phyloP scores from a whole-genome alignment of 768 basidiomycete species.

The Xerocomus spinulosus region DNA sequence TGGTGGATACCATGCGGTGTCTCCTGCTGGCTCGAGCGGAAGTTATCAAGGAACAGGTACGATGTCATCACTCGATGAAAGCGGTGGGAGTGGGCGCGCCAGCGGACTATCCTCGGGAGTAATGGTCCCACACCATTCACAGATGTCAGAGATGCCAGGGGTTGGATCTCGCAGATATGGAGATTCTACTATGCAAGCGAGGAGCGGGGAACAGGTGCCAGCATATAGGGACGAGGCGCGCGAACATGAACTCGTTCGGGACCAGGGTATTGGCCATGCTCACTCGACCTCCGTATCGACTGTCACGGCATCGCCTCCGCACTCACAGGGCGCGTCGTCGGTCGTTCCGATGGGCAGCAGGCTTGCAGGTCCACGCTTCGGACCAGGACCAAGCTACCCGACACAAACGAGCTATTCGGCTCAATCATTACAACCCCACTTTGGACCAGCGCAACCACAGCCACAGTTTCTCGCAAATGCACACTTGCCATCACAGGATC shows the following conservation, averaged over 20 bases:
- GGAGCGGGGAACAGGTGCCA: not conserved
- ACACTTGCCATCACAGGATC: constrained; percentile 7
- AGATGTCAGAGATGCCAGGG: constrained; percentile 1
- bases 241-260: not conserved
- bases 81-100: constrained; percentile 6
- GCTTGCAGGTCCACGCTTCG: constrained; percentile 1
- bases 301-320: constrained; percentile 17
- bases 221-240: not conserved
- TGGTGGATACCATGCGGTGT: constrained; percentile 13
- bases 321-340: constrained; percentile 1
- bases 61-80: constrained; percentile 19
- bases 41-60: constrained; percentile 20
- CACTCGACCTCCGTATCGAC: constrained; percentile 26
- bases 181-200: constrained; percentile 1
- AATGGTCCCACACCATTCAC: constrained; percentile 11
- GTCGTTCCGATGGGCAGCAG: not conserved
- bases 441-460: constrained; percentile 8
- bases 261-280: constrained; percentile 7
- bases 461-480: not conserved
- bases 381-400: not conserved
- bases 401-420: constrained; percentile 1
- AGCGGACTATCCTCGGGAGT: constrained; percentile 15
- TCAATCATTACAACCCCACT: constrained; percentile 1
- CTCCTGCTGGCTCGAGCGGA: constrained; percentile 22
- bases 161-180: not conserved